These are phyloP conservation scores for Sicyos edulis DNA, from an alignment of 306 rosid species.

Conservation along the genomic window DNA sequence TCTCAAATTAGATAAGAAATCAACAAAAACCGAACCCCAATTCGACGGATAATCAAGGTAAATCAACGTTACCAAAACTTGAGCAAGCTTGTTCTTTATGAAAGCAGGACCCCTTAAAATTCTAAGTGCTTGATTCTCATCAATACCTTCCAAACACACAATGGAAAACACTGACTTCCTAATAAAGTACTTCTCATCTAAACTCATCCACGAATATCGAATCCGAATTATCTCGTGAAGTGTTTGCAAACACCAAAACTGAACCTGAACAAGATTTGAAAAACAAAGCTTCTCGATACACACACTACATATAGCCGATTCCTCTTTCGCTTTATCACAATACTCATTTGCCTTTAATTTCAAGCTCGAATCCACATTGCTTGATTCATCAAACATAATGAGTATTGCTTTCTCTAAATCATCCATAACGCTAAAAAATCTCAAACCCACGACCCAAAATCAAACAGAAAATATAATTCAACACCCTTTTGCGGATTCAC, in stretches of 20 bases:
- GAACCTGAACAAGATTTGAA: constrained; percentile 68
- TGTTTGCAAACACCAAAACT: constrained; percentile 91
- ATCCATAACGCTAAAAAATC: constrained; percentile 46
- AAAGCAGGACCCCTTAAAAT: constrained; percentile 74
- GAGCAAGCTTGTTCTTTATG: constrained; percentile 70
- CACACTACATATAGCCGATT: constrained; percentile 52
- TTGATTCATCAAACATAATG: constrained; percentile 76
- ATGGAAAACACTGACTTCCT: constrained; percentile 66
- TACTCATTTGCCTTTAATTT: constrained; percentile 59
- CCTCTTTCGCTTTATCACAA: constrained; percentile 60
- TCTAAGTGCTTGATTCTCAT: constrained; percentile 49
- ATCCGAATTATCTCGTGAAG: constrained; percentile 62
- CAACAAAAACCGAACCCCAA: constrained; percentile 81
- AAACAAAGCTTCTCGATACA: constrained; percentile 67
- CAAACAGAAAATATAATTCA: background rate
- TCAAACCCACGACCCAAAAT: constrained; percentile 9
- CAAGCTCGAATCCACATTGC: constrained; percentile 50
- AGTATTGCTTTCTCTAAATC: constrained; percentile 85
- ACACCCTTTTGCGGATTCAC: constrained; percentile 24
- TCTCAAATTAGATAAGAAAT: constrained; percentile 61
- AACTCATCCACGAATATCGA: constrained; percentile 60
- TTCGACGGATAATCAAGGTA: constrained; percentile 70
- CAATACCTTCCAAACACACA: constrained; percentile 52
- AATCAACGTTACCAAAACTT: constrained; percentile 76
- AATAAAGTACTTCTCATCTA: constrained; percentile 66